Percentiles rank a stretch among this genome's conserved stretches.
These are phyloP conservation scores for Exsudoporus frostii DNA, from an alignment of 768 basidiomycete genomes.

Conservation along the genomic window DNA sequence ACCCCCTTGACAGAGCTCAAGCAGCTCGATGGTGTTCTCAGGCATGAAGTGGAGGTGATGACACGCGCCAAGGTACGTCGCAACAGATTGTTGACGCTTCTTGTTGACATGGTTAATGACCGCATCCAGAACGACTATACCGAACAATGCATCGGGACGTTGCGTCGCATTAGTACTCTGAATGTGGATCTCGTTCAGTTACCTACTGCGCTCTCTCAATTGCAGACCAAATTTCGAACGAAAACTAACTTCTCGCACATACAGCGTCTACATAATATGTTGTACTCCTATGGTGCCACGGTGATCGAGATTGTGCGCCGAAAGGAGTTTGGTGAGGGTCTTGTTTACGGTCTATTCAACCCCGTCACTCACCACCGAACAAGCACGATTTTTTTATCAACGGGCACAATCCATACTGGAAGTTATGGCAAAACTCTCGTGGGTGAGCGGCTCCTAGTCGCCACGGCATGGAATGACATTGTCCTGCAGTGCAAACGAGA, in stretches of 20 bases:
- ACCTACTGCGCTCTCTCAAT: slow-evolving; percentile 55
- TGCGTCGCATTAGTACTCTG: slow-evolving; percentile 74
- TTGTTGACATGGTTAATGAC: background rate
- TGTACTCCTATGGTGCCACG: slow-evolving; percentile 90
- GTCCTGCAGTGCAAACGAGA: slow-evolving; percentile 60
- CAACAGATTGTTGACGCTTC: background rate
- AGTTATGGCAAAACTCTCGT: slow-evolving; percentile 87
- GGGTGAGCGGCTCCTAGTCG: slow-evolving; percentile 29
- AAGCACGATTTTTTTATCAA: slow-evolving; percentile 82
- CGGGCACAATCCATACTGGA: slow-evolving; percentile 79
- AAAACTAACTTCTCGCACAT: slow-evolving; percentile 91
- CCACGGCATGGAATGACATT: slow-evolving; percentile 1
- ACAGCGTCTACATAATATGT: slow-evolving; percentile 80
- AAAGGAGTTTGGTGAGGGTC: slow-evolving; percentile 76
- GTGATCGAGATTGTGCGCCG: slow-evolving; percentile 88
- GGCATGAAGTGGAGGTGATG: slow-evolving; percentile 58
- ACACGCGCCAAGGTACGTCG: slow-evolving; percentile 50
- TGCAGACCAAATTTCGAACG: slow-evolving; percentile 72
- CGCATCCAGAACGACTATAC: slow-evolving; percentile 64
- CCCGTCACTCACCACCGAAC: slow-evolving; percentile 4
- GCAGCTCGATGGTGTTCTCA: slow-evolving; percentile 57
- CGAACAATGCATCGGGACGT: slow-evolving; percentile 56
- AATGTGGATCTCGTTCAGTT: slow-evolving; percentile 81
- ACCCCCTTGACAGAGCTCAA: slow-evolving; percentile 50
- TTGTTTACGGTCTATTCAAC: background rate